Evolutionary conservation across 192 early-diverging fungal species (phyloP).

Genomic region (Entomortierella chlamydospora): DNA sequence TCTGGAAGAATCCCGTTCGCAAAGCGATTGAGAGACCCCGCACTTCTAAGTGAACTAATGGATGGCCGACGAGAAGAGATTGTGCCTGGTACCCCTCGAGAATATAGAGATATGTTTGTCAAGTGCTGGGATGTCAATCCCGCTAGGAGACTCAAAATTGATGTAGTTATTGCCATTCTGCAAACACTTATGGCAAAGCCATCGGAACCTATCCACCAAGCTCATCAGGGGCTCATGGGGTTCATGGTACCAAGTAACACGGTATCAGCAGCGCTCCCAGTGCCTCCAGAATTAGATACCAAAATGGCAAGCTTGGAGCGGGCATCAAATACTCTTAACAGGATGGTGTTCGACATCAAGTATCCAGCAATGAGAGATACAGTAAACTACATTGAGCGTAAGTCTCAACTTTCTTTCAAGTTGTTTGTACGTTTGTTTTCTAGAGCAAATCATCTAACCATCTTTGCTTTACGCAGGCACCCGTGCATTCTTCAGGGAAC

Average conservation of each 20-base stretch:
- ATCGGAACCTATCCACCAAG: slow-evolving; percentile 28
- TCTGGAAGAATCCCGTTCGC: slow-evolving; percentile 56
- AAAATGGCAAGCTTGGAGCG: slow-evolving; percentile 47
- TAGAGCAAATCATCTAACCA: neutral
- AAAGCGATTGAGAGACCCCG: slow-evolving; percentile 44
- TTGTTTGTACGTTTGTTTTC: neutral
- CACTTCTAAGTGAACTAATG: slow-evolving; percentile 45
- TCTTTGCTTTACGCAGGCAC: slow-evolving; percentile 16
- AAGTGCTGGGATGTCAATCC: slow-evolving; percentile 58
- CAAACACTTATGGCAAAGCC: slow-evolving; percentile 40
- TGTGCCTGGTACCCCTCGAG: slow-evolving; percentile 50
- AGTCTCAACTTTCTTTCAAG: neutral
- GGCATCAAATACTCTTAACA: slow-evolving; percentile 38
- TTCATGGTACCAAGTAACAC: slow-evolving; percentile 45
- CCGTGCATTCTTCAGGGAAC: slow-evolving; percentile 22
- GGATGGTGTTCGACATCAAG: slow-evolving; percentile 47
- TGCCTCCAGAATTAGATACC: slow-evolving; percentile 34
- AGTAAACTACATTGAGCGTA: slow-evolving; percentile 42
- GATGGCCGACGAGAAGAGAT: slow-evolving; percentile 52
- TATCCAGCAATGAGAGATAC: slow-evolving; percentile 43
- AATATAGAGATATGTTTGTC: slow-evolving; percentile 50
- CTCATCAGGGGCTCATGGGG: slow-evolving; percentile 22
- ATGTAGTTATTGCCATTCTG: slow-evolving; percentile 53
- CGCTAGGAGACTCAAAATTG: slow-evolving; percentile 39
- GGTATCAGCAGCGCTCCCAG: slow-evolving; percentile 26